These are phyloP conservation scores for Teratosphaeria gauchensis DNA, from an alignment of 2,329 filamentous ascomycete genomes.

Conservation along the genomic window DNA sequence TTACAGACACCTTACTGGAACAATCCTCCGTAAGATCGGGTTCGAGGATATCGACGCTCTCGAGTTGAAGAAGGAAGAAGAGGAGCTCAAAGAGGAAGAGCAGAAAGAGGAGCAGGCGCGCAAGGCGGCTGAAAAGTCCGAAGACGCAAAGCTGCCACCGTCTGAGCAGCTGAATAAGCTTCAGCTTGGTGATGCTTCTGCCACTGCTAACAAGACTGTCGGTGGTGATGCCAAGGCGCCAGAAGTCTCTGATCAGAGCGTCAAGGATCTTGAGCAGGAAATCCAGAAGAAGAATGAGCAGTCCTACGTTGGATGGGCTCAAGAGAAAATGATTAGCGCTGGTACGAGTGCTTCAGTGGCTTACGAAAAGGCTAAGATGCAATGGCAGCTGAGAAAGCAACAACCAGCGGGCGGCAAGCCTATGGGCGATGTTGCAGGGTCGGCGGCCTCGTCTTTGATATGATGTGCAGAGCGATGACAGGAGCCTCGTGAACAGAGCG, in stretches of 20 bases:
- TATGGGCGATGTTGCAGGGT: slow-evolving; percentile 1
- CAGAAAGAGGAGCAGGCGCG: slow-evolving; percentile 29
- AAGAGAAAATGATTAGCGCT: slow-evolving; percentile 29
- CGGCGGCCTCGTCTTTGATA: not conserved
- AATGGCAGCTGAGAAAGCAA: slow-evolving; percentile 5
- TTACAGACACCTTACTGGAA: slow-evolving; percentile 43
- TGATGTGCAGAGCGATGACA: not conserved
- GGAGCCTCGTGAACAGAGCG: not conserved
- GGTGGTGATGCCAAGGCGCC: not conserved
- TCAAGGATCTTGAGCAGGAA: slow-evolving; percentile 29
- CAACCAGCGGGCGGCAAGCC: slow-evolving; percentile 1
- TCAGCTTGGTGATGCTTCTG: slow-evolving; percentile 2
- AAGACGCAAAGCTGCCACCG: slow-evolving; percentile 11
- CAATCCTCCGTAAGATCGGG: slow-evolving; percentile 42
- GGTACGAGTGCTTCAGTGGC: slow-evolving; percentile 16
- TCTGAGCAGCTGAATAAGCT: slow-evolving; percentile 1
- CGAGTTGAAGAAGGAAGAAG: slow-evolving; percentile 38
- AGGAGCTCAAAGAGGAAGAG: slow-evolving; percentile 29
- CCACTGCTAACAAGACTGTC: not conserved
- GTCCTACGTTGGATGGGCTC: slow-evolving; percentile 34
- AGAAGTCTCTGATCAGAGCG: slow-evolving; percentile 23
- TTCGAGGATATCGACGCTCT: slow-evolving; percentile 43
- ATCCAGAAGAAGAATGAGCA: slow-evolving; percentile 37
- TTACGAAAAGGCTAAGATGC: slow-evolving; percentile 11
- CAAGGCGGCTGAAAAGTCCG: slow-evolving; percentile 19